Percentiles rank a stretch among this genome's conserved stretches.
These are phyloP conservation scores for Sarocladium oryzae DNA, from an alignment of 2,329 filamentous ascomycete species.

Conservation along the genomic window DNA sequence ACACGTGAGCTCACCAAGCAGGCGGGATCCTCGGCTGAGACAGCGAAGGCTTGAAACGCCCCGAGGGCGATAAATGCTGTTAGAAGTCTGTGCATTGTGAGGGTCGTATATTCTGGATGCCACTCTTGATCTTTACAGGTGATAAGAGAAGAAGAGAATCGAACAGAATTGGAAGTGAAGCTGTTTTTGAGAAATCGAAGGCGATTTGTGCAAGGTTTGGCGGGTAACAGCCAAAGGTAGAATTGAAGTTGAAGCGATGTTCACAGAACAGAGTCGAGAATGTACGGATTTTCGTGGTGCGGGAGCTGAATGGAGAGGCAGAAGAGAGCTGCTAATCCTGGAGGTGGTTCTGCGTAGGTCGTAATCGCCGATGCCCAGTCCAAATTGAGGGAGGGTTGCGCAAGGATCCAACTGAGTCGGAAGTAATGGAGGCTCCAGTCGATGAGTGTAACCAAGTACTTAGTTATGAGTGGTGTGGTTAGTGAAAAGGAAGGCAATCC, in stretches of 20 bases:
- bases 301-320: not conserved
- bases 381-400: conserved; percentile 1
- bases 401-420: not conserved
- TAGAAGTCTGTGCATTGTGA: conserved; percentile 22
- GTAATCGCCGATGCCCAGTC: no score
- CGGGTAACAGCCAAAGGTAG: not conserved
- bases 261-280: conserved; percentile 3
- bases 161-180: not conserved
- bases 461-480: not conserved
- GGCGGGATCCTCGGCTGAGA: conserved; percentile 18
- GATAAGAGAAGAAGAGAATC: not conserved
- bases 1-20: conserved; percentile 25
- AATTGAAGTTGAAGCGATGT: not conserved
- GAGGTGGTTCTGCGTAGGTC: no score
- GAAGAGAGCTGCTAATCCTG: no score
- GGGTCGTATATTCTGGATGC: not conserved
- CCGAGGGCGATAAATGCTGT: conserved; percentile 23
- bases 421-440: not conserved
- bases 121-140: no score
- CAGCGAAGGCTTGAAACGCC: conserved; percentile 19
- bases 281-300: not conserved
- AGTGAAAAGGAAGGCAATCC: conserved; percentile 7
- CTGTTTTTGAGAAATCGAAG: not conserved
- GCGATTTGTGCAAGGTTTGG: conserved; percentile 10
- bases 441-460: not conserved